phyloP scores from a whole-genome alignment of 805 yeast species.

The Sungouiozyma ichnusensis region DNA sequence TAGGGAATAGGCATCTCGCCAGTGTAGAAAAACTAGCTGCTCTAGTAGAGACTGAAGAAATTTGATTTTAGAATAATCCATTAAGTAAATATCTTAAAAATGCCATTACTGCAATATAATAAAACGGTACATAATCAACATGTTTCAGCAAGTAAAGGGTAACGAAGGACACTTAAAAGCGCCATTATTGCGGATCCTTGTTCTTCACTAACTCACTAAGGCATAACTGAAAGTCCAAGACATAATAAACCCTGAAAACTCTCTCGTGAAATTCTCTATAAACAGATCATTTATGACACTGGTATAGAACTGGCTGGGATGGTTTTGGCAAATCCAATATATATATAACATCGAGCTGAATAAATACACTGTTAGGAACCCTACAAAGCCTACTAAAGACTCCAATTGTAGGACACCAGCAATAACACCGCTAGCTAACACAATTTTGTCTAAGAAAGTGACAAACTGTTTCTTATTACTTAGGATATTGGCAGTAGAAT shows the following conservation, averaged over 20 bases:
- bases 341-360: constrained; percentile 28
- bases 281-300: constrained; percentile 34
- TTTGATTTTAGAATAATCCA: constrained; percentile 1
- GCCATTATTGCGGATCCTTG: no score
- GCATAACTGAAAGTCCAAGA: constrained; percentile 50
- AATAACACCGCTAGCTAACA: constrained; percentile 41
- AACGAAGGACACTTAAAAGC: no score
- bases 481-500: constrained; percentile 12
- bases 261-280: constrained; percentile 36
- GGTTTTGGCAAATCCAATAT: constrained; percentile 27
- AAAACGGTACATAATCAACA: neutral
- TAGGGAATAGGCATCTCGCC: constrained; percentile 29
- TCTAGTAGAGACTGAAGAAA: constrained; percentile 23
- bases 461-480: constrained; percentile 19
- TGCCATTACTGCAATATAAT: neutral
- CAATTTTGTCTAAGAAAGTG: constrained; percentile 36
- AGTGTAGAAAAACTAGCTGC: constrained; percentile 30
- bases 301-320: constrained; percentile 31
- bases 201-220: constrained; percentile 27
- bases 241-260: constrained; percentile 43
- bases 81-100: neutral
- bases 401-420: constrained; percentile 47
- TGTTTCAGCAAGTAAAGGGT: no score
- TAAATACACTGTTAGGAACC: constrained; percentile 32
- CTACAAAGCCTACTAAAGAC: constrained; percentile 37